These are phyloP conservation scores for Candida sanyaensis DNA, from an alignment of 1,139 yeast genomes.

Conservation along the genomic window DNA sequence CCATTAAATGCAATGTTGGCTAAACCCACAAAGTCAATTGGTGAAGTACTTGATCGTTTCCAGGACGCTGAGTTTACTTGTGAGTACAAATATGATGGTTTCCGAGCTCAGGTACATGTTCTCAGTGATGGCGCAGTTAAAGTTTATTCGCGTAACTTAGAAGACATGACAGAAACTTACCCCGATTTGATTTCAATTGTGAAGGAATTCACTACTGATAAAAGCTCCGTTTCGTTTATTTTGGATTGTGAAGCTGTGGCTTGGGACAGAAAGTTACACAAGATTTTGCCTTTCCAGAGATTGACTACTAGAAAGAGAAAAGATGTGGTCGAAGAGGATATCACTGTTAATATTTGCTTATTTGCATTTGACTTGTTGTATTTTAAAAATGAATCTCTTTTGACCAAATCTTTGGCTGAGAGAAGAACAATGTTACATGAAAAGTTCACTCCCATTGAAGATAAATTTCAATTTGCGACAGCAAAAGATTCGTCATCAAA, in stretches of 20 bases:
- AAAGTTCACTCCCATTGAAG: slow-evolving; percentile 63
- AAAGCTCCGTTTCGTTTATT: slow-evolving; percentile 55
- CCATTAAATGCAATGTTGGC: slow-evolving; percentile 99
- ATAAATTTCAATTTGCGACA: slow-evolving; percentile 83
- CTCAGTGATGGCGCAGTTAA: slow-evolving; percentile 66
- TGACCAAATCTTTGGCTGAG: slow-evolving; percentile 67
- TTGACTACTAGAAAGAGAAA: slow-evolving; percentile 91
- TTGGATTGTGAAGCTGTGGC: slow-evolving; percentile 99
- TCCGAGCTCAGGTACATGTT: slow-evolving; percentile 92
- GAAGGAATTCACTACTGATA: slow-evolving; percentile 53
- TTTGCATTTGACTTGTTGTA: slow-evolving; percentile 88
- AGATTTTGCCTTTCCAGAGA: slow-evolving; percentile 90
- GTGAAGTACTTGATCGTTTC: slow-evolving; percentile 87
- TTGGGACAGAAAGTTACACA: slow-evolving; percentile 76
- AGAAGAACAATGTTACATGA: slow-evolving; percentile 64
- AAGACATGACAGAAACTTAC: slow-evolving; percentile 94
- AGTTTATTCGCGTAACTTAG: slow-evolving; percentile 91
- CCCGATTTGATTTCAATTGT: slow-evolving; percentile 83
- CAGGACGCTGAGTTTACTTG: slow-evolving; percentile 86
- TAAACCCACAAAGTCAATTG: slow-evolving; percentile 90
- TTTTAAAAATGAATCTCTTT: slow-evolving; percentile 68
- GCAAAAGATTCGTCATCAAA: slow-evolving; percentile 71
- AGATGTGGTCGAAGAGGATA: slow-evolving; percentile 83
- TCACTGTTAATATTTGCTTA: slow-evolving; percentile 86
- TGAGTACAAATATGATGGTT: slow-evolving; percentile 97